phyloP scores from a whole-genome alignment of 257 asterid genomes.

The Gynochthodes officinalis region DNA sequence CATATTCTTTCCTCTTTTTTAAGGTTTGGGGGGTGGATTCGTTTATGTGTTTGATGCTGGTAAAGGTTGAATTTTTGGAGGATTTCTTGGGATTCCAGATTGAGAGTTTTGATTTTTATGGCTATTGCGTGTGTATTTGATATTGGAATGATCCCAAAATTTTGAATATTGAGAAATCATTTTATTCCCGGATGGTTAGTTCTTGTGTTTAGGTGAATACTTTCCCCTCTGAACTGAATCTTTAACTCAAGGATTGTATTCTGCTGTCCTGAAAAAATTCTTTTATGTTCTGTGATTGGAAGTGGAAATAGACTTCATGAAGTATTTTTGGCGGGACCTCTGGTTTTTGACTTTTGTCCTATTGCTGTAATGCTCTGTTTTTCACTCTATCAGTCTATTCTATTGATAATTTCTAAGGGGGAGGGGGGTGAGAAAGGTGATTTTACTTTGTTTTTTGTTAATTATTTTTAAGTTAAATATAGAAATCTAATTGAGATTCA shows the following conservation, averaged over 20 bases:
- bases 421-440: too few species aligned
- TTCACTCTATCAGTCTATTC: too few species aligned
- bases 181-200: not conserved
- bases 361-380: not conserved
- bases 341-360: not conserved
- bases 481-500: not conserved
- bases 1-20: not conserved
- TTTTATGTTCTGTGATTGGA: not conserved
- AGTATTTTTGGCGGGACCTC: not conserved
- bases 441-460: too few species aligned
- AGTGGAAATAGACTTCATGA: not conserved
- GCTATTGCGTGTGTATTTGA: not conserved
- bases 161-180: not conserved
- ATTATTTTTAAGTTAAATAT: not conserved
- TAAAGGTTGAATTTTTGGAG: not conserved
- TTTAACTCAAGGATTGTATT: too few species aligned
- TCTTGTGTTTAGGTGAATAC: too few species aligned
- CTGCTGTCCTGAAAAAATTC: not conserved
- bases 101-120: conserved; percentile 3
- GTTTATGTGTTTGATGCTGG: not conserved
- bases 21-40: not conserved
- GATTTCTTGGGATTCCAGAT: not conserved
- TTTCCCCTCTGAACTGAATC: too few species aligned
- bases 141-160: not conserved
- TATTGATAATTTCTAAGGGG: too few species aligned